phyloP scores from a whole-genome alignment of 2,329 filamentous ascomycete genomes.

The Verticillium nonalfalfae region DNA sequence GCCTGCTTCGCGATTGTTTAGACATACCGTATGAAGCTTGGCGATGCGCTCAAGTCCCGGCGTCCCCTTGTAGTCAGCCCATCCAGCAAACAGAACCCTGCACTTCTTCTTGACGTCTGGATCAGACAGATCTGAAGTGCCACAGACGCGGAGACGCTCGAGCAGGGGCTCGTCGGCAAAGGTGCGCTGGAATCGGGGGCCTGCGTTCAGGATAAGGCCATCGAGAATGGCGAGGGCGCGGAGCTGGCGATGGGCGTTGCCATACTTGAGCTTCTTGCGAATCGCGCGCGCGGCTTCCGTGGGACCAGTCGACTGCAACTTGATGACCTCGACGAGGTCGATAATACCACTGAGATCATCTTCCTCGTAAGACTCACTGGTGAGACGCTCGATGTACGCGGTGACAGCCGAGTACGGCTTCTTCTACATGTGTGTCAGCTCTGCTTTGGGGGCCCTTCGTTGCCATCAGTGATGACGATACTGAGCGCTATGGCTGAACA shows the following conservation, averaged over 20 bases:
- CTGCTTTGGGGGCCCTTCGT: neutral
- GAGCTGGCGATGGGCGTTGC: constrained; percentile 86
- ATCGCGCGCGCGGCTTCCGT: constrained; percentile 86
- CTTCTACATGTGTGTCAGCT: constrained; percentile 22
- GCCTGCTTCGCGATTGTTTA: neutral
- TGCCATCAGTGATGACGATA: neutral
- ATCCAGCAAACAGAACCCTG: constrained; percentile 77
- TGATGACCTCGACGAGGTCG: constrained; percentile 89
- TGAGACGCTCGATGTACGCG: constrained; percentile 85
- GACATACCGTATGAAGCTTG: constrained; percentile 60
- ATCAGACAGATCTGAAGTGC: constrained; percentile 79
- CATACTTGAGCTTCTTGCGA: constrained; percentile 98
- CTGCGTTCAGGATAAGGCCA: constrained; percentile 90
- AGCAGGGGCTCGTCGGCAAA: constrained; percentile 90
- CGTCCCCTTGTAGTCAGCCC: constrained; percentile 79
- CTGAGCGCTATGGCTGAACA: neutral
- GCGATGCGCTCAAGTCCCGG: constrained; percentile 75
- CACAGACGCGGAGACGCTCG: constrained; percentile 83
- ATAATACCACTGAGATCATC: constrained; percentile 89
- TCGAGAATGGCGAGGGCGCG: constrained; percentile 85
- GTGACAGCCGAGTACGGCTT: constrained; percentile 92
- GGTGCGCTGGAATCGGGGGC: constrained; percentile 74
- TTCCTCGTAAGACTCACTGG: constrained; percentile 81
- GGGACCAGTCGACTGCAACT: constrained; percentile 80
- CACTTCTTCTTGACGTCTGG: constrained; percentile 83